Evolutionary conservation across 371 early-diverging fungal genomes (phyloP).

Genomic region (Fennellomyces sp.): DNA sequence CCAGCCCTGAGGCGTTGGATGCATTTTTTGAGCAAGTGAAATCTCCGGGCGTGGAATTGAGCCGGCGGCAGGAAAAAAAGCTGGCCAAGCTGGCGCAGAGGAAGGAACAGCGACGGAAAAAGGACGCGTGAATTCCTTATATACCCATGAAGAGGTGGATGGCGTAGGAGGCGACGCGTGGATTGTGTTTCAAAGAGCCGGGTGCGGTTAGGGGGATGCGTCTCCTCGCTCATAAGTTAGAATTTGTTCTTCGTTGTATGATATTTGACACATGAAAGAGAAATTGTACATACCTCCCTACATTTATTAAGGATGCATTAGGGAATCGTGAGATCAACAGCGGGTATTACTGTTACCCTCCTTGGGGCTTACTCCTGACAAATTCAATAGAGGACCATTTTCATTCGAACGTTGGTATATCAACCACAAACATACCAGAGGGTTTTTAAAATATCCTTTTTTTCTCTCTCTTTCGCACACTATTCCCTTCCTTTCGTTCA

Average conservation of each 20-base stretch:
- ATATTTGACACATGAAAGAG: no score
- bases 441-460: not conserved
- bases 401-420: not conserved
- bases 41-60: conserved; percentile 28
- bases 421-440: not conserved
- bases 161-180: no score
- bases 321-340: no score
- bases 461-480: not conserved
- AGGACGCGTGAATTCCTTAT: not conserved
- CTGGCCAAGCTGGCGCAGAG: conserved; percentile 52
- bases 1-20: conserved; percentile 53
- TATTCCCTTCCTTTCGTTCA: not conserved
- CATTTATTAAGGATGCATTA: no score
- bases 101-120: conserved; percentile 29
- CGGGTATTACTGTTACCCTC: no score
- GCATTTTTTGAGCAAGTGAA: conserved; percentile 47
- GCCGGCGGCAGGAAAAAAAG: conserved; percentile 59
- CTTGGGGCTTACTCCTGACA: not conserved
- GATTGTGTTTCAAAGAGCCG: no score
- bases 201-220: no score
- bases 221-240: no score
- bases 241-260: no score
- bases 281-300: no score
- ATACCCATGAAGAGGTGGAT: no score
- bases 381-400: conserved; percentile 2